Percentiles rank a stretch among this genome's conserved stretches.
Evolutionary conservation across 768 basidiomycete species (phyloP).

Genomic region (Pleurotus citrinopileatus): DNA sequence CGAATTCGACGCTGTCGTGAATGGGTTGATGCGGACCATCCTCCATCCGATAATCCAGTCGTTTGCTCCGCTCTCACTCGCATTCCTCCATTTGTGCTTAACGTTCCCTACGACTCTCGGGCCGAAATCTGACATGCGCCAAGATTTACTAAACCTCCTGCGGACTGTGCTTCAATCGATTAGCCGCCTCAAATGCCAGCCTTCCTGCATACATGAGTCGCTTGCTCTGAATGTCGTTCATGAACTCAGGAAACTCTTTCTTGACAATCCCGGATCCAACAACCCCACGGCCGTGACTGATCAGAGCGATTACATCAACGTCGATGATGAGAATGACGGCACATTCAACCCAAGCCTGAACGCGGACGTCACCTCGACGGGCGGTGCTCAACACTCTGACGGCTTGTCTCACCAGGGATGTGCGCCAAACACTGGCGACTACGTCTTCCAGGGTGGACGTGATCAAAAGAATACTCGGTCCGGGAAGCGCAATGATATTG

Average conservation of each 20-base stretch:
- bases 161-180: conserved; percentile 18
- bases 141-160: conserved; percentile 25
- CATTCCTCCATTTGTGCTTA: conserved; percentile 16
- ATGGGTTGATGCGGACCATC: conserved; percentile 14
- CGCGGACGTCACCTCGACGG: background rate
- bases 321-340: background rate
- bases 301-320: conserved; percentile 6
- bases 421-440: background rate
- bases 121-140: conserved; percentile 23
- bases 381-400: background rate
- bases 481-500: conserved; percentile 6
- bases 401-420: background rate
- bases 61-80: conserved; percentile 23
- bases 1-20: conserved; percentile 17
- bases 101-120: conserved; percentile 2
- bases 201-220: conserved; percentile 19
- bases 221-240: conserved; percentile 36
- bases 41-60: conserved; percentile 25
- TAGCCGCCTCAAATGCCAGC: background rate
- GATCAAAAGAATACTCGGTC: background rate
- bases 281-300: conserved; percentile 1
- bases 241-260: conserved; percentile 31
- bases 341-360: background rate
- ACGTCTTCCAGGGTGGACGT: conserved; percentile 5
- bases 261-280: conserved; percentile 1